Base-by-base conservation (phyloP, 1,284 basidiomycete species). In the Meripilus lineatus region DNA sequence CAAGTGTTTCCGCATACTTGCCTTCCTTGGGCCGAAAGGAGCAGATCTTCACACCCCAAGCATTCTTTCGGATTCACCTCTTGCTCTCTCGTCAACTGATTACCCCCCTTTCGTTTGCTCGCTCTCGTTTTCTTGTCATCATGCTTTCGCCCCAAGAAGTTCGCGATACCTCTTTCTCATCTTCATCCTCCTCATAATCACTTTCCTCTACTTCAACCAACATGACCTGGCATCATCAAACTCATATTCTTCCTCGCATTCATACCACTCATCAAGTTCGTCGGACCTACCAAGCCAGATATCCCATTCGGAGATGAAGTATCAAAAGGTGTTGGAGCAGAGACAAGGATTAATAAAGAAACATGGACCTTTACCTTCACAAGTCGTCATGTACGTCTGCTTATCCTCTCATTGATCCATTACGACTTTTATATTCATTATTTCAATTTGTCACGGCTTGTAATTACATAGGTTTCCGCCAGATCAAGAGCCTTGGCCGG, bases 401-500 rank as follows among this genome's bases (percentile, higher is more conserved):
- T 21, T 6, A 17, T 25, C 24, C 15, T 17, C 11, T 11, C 21
- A 15, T 20, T 35, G 23, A 20, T 10, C 20, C 14, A 24, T 3
- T 34, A 15, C 22, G 33, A 18, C 15, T 23, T 17, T 14, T 42
- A 15, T 22, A 20, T 28, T 8, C 32, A 35, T 6, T 5, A 17
- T 17, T 4, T 33, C 25, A 6, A 28, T 22, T 14, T 32, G 4
- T 22, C 11, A 18, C n/a, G 17, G 21, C 17, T 33, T 11, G 5
- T 36, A 4, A 4, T 11, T 32, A n/a, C n/a, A 30, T 51, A 82
- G 80, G 56, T 82, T 81, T 54, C 79, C 79, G 11, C 68, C 75
- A 38, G 68, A 79, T 51, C 70, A 68, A 39, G 61, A 70, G 1
- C 79, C 79, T 1, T 82, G 79, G 79, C 79, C 80, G 5, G 65